Conservation (phyloP, 2,329 filamentous ascomycete species). For the Allantophomopsis lycopodina region DNA sequence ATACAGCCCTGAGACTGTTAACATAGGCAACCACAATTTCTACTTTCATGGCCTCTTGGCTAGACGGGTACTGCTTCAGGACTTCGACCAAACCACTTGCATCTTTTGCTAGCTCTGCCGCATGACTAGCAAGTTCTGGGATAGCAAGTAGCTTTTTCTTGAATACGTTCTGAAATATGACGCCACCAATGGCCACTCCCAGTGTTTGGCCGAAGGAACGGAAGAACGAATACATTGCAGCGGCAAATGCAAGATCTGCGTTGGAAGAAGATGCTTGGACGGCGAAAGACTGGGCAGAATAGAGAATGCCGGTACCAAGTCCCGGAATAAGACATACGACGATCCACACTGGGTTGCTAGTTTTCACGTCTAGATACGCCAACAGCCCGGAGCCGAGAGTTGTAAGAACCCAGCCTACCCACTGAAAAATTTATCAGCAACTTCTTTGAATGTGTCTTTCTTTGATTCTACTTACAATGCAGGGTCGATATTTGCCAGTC, state of each 20-base stretch:
- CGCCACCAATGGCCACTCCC: slow-evolving; percentile 52
- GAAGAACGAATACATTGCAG: slow-evolving; percentile 54
- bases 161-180: slow-evolving; percentile 52
- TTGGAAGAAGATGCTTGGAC: slow-evolving; percentile 46
- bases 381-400: slow-evolving; percentile 44
- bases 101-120: slow-evolving; percentile 13
- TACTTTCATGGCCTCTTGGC: slow-evolving; percentile 19
- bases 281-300: slow-evolving; percentile 47
- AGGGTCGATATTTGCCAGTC: slow-evolving; percentile 40
- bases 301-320: slow-evolving; percentile 48
- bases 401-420: slow-evolving; percentile 45
- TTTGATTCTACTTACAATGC: slow-evolving; percentile 17
- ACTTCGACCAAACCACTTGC: slow-evolving; percentile 14
- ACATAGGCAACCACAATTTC: slow-evolving; percentile 37
- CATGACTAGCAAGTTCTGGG: slow-evolving; percentile 10
- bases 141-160: slow-evolving; percentile 12
- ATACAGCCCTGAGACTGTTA: slow-evolving; percentile 37
- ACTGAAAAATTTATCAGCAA: slow-evolving; percentile 20
- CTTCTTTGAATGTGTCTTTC: background rate
- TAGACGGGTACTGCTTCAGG: slow-evolving; percentile 7
- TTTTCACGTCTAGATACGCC: slow-evolving; percentile 31
- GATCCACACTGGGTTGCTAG: slow-evolving; percentile 39
- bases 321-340: slow-evolving; percentile 47
- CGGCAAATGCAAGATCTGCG: slow-evolving; percentile 43
- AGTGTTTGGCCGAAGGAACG: slow-evolving; percentile 50